Evolutionary conservation across 2,329 filamentous ascomycete species (phyloP).

Genomic region (Herpotrichia juniperi): DNA sequence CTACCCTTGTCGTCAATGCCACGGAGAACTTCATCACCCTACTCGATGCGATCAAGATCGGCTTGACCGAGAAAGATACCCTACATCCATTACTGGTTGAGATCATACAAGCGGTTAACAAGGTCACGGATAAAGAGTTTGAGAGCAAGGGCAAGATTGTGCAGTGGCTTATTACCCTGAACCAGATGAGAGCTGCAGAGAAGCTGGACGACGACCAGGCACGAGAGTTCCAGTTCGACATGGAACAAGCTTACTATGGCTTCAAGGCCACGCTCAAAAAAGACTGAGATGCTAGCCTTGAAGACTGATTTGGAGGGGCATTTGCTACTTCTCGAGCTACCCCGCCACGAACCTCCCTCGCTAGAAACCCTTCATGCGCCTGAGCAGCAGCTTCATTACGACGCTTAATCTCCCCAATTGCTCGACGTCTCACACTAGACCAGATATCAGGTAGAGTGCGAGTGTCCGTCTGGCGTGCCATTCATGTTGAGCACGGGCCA

Average conservation of each 20-base stretch:
- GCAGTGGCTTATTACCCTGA: constrained; percentile 95
- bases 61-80: constrained; percentile 91
- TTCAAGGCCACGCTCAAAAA: constrained; percentile 78
- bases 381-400: too few species aligned
- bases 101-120: constrained; percentile 96
- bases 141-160: constrained; percentile 97
- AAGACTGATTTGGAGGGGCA: too few species aligned
- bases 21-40: constrained; percentile 99
- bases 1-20: constrained; percentile 79
- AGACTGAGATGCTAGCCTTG: constrained; percentile 28
- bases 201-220: constrained; percentile 87
- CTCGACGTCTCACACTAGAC: too few species aligned
- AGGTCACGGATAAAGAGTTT: constrained; percentile 94
- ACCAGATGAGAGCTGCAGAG: constrained; percentile 96
- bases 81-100: constrained; percentile 94
- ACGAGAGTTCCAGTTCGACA: constrained; percentile 88
- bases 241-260: constrained; percentile 91
- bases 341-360: too few species aligned
- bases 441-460: too few species aligned
- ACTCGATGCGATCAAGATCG: constrained; percentile 90
- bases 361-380: too few species aligned
- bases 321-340: too few species aligned
- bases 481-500: constrained; percentile 8
- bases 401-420: too few species aligned
- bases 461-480: too few species aligned